Base-by-base conservation (phyloP, 1,139 yeast species). In the Blastobotrys arbuscula region DNA sequence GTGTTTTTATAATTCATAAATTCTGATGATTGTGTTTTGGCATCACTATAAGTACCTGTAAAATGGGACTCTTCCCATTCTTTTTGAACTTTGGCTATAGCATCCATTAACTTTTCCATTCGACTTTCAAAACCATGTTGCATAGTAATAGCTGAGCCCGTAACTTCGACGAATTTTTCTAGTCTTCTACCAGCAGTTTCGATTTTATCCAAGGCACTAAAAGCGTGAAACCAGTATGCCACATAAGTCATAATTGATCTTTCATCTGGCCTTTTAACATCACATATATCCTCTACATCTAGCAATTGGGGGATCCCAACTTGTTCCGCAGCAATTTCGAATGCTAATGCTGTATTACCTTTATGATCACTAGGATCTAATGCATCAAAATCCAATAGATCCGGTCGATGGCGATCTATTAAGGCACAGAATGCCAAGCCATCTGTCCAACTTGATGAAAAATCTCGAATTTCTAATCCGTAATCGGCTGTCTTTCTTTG, bases 171-270 rank as follows among this genome's bases (percentile, higher is more conserved):
- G 53, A 71, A 70, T 57, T 63, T 62, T 49, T 68, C 73, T 12
- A 70, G 56, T 10, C 72, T 61, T 18, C 73, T 55, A 13, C 73
- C 73, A 5, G 74, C 73, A 3, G 70, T 67, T 48, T 69, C 73
- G 46, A 58, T 64, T 57, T 53, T 63, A 56, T 70, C 72, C 40
- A 68, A 54, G 1, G 67, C 69, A 5, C 71, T 66, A 50, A 82
- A 71, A 59, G 73, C 73, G 52, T 79, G 81, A 63, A 76, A 81
- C 82, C 84, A 79, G 58, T 81, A 80, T 23, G 83, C 75, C n/a
- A 81, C 67, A 59, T 79, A 82, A 16, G 83, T 76, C 58, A 82
- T 73, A n/a, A 83, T 70, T 40, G 83, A 76, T 54, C 80, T 76
- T 58, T 83, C 89, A 57, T 82, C 88, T 0, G 84, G 84, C 23